These are phyloP conservation scores for Arthrobotrys megalospora DNA, from an alignment of 2,329 filamentous ascomycete genomes.

Conservation along the genomic window DNA sequence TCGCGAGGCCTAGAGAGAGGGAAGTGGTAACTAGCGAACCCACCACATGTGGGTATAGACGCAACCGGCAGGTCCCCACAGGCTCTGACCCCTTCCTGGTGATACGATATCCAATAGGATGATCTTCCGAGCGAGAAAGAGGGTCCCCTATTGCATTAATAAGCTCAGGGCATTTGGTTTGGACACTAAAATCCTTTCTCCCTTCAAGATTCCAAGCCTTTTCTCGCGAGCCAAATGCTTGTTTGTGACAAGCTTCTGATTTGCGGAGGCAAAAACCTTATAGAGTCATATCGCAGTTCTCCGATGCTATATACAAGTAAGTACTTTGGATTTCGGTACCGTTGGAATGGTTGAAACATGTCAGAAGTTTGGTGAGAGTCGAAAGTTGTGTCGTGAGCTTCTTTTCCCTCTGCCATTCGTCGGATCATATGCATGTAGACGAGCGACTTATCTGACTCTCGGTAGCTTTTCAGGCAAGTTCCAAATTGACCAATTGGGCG, in stretches of 20 bases:
- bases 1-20: not conserved
- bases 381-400: not conserved
- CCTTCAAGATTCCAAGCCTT: not conserved
- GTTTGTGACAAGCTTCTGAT: constrained; percentile 11
- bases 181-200: not conserved
- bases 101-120: constrained; percentile 8
- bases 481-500: not conserved
- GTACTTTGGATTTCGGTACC: constrained; percentile 10
- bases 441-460: constrained; percentile 2
- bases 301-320: not conserved
- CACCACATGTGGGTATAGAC: not conserved
- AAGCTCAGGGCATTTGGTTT: constrained; percentile 1
- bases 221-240: constrained; percentile 10
- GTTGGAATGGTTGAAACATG: constrained; percentile 21
- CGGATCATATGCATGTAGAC: constrained; percentile 2
- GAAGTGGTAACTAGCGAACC: not conserved
- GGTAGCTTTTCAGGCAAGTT: not conserved
- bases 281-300: not conserved
- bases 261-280: not conserved
- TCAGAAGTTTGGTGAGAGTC: constrained; percentile 15
- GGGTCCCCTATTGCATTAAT: not conserved
- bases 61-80: constrained; percentile 17
- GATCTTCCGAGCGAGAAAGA: not conserved
- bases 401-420: not conserved
- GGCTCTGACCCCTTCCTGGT: not conserved